phyloP scores from a whole-genome alignment of 163 green algal genomes.

The Picocystis sp. region DNA sequence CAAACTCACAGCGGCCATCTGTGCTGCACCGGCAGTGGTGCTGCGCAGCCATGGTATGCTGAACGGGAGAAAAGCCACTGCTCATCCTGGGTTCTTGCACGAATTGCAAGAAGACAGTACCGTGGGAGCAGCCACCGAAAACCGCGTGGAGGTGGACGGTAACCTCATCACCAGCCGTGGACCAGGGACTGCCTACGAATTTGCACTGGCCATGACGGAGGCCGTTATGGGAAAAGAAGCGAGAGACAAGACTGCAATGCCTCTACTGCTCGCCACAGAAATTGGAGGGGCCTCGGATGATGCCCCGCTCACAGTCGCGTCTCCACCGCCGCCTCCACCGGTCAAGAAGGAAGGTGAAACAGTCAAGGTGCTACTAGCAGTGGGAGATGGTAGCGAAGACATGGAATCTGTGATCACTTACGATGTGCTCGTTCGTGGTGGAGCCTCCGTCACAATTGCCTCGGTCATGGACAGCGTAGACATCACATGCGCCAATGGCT shows the following conservation, averaged over 20 bases:
- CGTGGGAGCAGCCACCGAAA: conserved; percentile 7
- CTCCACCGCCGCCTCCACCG: too few species aligned
- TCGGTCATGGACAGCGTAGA: conserved; percentile 40
- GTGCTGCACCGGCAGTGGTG: conserved; percentile 74
- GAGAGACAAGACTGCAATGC: conserved; percentile 5
- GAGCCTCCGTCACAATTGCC: conserved; percentile 64
- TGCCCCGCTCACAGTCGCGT: too few species aligned
- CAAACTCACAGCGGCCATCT: conserved; percentile 70
- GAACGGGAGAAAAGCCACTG: conserved; percentile 44
- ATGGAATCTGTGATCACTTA: conserved; percentile 80
- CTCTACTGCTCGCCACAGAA: too few species aligned
- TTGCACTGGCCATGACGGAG: conserved; percentile 65
- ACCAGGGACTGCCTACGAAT: conserved; percentile 91
- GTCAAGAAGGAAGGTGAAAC: background rate
- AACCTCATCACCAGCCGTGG: conserved; percentile 60
- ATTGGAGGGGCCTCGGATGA: too few species aligned
- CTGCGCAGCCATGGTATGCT: conserved; percentile 46
- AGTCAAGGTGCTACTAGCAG: conserved; percentile 49
- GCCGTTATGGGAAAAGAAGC: conserved; percentile 70
- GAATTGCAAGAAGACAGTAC: conserved; percentile 49
- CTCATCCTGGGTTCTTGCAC: conserved; percentile 73
- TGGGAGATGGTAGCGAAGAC: conserved; percentile 64
- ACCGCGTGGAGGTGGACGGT: conserved; percentile 67
- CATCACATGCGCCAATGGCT: too few species aligned
- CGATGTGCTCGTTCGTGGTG: conserved; percentile 73